Percentiles rank a stretch among this genome's conserved stretches.
Conservation (phyloP, 345 rosid species). For the Aquilaria sinensis region DNA sequence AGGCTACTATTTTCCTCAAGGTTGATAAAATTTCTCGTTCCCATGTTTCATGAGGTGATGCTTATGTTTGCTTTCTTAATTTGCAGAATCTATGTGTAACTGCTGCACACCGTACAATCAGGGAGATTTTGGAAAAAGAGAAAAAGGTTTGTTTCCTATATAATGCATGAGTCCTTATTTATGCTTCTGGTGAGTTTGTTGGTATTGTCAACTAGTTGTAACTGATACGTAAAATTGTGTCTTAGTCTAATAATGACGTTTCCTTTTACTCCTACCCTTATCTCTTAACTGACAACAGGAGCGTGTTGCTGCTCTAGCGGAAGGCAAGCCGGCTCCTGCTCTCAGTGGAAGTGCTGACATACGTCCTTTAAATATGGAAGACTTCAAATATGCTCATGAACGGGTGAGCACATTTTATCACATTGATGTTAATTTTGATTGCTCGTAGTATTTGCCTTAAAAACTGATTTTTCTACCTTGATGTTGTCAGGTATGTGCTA, state of each 20-base stretch:
- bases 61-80: slow-evolving; percentile 1
- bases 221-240: too few relatives aligned
- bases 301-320: slow-evolving; percentile 57
- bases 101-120: slow-evolving; percentile 87
- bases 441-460: too few relatives aligned
- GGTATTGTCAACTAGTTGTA: too few relatives aligned
- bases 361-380: slow-evolving; percentile 71
- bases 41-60: slow-evolving; percentile 3
- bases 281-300: slow-evolving; percentile 43
- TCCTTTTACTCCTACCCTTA: background rate
- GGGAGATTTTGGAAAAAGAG: slow-evolving; percentile 78
- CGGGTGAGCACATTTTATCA: slow-evolving; percentile 39
- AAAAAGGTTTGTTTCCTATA: slow-evolving; percentile 40
- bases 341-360: slow-evolving; percentile 61
- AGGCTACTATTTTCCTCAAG: slow-evolving; percentile 2
- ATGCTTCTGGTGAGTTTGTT: too few relatives aligned
- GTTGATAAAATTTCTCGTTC: background rate
- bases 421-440: background rate
- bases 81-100: slow-evolving; percentile 76
- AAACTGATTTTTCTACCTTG: too few relatives aligned
- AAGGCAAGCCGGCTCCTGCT: slow-evolving; percentile 71
- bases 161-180: background rate
- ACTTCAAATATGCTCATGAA: slow-evolving; percentile 77
- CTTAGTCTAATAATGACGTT: background rate
- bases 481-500: slow-evolving; percentile 62